Evolutionary conservation across 169 alveolate genomes (phyloP).

Genomic region (Condylostoma magnum): DNA sequence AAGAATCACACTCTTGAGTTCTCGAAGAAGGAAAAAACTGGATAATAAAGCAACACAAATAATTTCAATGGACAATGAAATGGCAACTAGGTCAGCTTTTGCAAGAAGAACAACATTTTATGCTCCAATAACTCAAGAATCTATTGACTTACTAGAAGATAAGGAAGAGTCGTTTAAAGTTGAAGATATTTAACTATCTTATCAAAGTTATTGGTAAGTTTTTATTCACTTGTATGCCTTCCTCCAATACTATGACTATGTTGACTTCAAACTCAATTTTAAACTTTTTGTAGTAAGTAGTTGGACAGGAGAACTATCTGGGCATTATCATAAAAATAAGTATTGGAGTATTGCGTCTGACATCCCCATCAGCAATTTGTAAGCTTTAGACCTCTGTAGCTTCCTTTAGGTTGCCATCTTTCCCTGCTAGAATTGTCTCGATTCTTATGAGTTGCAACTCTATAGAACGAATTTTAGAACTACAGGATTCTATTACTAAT

Average conservation of each 20-base stretch:
- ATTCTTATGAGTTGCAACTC: slow-evolving; percentile 69
- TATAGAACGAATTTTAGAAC: slow-evolving; percentile 51
- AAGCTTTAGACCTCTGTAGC: slow-evolving; percentile 76
- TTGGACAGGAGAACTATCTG: slow-evolving; percentile 63
- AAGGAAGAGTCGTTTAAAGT: too few species aligned
- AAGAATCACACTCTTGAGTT: too few species aligned
- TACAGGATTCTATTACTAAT: slow-evolving; percentile 47
- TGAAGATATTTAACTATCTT: not conserved
- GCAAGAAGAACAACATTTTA: too few species aligned
- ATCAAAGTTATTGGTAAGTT: slow-evolving; percentile 43
- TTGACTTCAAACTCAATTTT: slow-evolving; percentile 63
- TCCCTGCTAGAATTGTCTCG: slow-evolving; percentile 46
- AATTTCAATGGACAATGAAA: too few species aligned
- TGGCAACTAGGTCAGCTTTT: too few species aligned
- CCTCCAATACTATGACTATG: slow-evolving; percentile 55
- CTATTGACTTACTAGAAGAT: too few species aligned
- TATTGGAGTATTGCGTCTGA: slow-evolving; percentile 63
- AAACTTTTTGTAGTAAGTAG: slow-evolving; percentile 41
- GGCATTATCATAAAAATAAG: slow-evolving; percentile 77
- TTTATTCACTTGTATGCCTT: slow-evolving; percentile 51
- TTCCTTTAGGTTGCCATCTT: slow-evolving; percentile 50
- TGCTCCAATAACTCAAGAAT: too few species aligned
- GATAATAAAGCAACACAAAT: too few species aligned
- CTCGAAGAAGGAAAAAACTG: too few species aligned
- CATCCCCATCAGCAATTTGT: slow-evolving; percentile 82